Evolutionary conservation across 257 asterid genomes (phyloP).

Genomic region (Solanum pinnatisectum): DNA sequence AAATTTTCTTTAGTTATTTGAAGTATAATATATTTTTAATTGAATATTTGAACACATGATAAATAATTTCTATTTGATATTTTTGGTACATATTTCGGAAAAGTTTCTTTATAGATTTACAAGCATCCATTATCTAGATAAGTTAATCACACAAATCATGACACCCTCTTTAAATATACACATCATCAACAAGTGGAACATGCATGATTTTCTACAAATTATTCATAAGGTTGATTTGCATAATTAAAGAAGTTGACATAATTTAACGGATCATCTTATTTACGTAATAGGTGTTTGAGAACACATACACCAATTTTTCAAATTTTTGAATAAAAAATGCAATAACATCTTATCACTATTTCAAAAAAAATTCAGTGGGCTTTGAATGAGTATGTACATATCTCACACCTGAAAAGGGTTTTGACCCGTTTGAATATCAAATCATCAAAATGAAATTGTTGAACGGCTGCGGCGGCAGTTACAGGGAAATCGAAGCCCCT

Average conservation of each 20-base stretch:
- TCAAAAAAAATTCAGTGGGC: not conserved
- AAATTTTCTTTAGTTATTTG: no score
- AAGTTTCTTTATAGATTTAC: not conserved
- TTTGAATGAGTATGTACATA: not conserved
- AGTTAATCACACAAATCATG: not conserved
- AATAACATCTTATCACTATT: no score
- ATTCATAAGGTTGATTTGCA: not conserved
- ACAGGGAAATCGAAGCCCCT: not conserved
- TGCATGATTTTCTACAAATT: not conserved
- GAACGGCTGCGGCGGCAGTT: not conserved
- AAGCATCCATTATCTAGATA: not conserved
- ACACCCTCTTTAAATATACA: not conserved
- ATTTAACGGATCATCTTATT: not conserved
- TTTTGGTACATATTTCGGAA: not conserved
- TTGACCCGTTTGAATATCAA: not conserved
- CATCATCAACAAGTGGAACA: not conserved
- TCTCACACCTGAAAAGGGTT: not conserved
- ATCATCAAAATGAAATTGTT: not conserved
- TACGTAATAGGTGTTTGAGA: not conserved
- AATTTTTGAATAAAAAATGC: not conserved
- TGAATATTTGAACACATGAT: not conserved
- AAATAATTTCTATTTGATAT: not conserved
- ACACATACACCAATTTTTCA: not conserved
- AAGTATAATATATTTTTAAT: no score
- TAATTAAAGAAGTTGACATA: not conserved